Evolutionary conservation across 1,139 yeast species (phyloP).

Genomic region (Kurtzmaniella natalensis): DNA sequence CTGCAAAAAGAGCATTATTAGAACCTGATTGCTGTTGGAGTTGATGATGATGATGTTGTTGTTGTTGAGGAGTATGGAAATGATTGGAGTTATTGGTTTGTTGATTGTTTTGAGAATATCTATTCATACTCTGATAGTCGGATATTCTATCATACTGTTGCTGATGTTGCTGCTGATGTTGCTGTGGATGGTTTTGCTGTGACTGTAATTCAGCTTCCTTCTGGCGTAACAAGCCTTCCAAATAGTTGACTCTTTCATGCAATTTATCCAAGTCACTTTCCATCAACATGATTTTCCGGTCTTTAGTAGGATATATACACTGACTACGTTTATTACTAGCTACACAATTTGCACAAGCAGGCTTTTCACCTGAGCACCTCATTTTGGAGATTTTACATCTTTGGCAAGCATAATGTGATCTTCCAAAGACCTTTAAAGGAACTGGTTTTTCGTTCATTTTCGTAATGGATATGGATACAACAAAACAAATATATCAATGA

Average conservation of each 20-base stretch:
- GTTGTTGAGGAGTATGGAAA: neutral
- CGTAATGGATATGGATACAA: no score
- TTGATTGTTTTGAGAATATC: neutral
- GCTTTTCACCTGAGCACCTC: constrained; percentile 42
- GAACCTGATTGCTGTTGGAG: neutral
- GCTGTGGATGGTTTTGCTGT: no score
- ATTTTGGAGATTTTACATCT: constrained; percentile 36
- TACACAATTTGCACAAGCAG: constrained; percentile 38
- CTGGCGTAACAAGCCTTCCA: constrained; percentile 19
- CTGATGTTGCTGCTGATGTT: no score
- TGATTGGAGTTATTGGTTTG: neutral
- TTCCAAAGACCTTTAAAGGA: constrained; percentile 38
- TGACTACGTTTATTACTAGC: constrained; percentile 26
- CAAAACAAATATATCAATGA: no score
- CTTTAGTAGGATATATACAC: constrained; percentile 47
- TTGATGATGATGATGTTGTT: constrained; percentile 1
- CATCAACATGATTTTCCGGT: constrained; percentile 48
- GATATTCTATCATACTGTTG: no score
- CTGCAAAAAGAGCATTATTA: neutral
- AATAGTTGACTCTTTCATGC: constrained; percentile 34
- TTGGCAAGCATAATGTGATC: constrained; percentile 39
- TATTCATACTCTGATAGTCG: no score
- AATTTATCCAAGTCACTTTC: constrained; percentile 46
- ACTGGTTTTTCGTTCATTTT: constrained; percentile 23
- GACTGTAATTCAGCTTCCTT: constrained; percentile 3